Evolutionary conservation across 257 asterid species (phyloP), one percentile per base, ranked within the genome.

Genomic region (Verbascum thapsus): DNA sequence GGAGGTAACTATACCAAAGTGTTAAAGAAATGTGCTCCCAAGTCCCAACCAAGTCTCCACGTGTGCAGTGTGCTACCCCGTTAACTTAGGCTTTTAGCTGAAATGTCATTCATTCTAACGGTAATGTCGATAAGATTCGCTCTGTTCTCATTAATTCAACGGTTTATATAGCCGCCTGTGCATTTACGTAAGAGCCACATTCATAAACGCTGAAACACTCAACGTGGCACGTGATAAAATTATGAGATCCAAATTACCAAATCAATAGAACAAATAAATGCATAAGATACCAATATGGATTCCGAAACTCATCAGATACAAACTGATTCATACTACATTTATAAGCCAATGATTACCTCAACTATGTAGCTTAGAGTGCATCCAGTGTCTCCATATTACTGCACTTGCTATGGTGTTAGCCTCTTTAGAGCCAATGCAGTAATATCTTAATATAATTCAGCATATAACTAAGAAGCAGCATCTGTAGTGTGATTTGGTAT

Each of bases 281-380:
- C 42, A 69, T 10, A 15, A 35, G 51, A 61, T 38, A 23, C 7
- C 22, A 15, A 30, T 8, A 66, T 39, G 49, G 39, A 63, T 45
- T 16, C 44, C 26, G 4, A 10, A 13, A 19, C 10, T 20, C 51
- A 48, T 37, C 20, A 10, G 1, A 6, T 12, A 30, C 15, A 11
- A n/a, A 37, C 34, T 17, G 18, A 32, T 16, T 15, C 52, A 48
- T 17, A 38, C 30, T 26, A 39, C n/a, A 55, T 30, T 7, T 3
- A n/a, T 6, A n/a, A 11, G 39, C 18, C 15, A 9, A 9, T 37
- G 34, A 57, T 8, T 10, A 26, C 10, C 22, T 19, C 10, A 23
- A 37, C 20, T 49, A n/a, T 16, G 41, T 2, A 51, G 23, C 38
- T 47, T 16, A 50, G 5, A 51, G 16, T 45, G 48, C 44, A 26